A percentile compares a stretch with the other conserved stretches of the same genome.
These are phyloP conservation scores for Fermentozyma sake DNA, from an alignment of 1,139 yeast genomes.

Conservation along the genomic window DNA sequence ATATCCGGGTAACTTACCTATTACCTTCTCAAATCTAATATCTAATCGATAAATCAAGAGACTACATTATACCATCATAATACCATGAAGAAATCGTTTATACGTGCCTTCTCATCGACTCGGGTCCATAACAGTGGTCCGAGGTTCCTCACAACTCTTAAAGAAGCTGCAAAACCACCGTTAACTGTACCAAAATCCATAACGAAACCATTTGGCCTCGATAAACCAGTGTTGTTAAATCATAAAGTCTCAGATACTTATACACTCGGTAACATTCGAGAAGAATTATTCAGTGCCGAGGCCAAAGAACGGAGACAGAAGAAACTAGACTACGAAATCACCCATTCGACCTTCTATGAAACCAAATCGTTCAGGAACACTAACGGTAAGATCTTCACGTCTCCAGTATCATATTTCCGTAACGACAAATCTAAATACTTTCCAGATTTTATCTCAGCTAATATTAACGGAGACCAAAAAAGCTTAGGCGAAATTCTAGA, in stretches of 20 bases:
- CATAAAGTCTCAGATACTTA: slow-evolving; percentile 18
- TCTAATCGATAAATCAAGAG: no score
- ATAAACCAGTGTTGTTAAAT: slow-evolving; percentile 26
- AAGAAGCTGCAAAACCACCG: slow-evolving; percentile 16
- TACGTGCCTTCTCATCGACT: no score
- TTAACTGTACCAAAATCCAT: slow-evolving; percentile 17
- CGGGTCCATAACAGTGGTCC: slow-evolving; percentile 1
- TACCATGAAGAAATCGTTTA: no score
- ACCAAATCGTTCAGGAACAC: slow-evolving; percentile 75
- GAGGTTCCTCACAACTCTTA: slow-evolving; percentile 12
- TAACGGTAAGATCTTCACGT: slow-evolving; percentile 76
- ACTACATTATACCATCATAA: no score
- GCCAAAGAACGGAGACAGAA: slow-evolving; percentile 51
- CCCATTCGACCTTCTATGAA: slow-evolving; percentile 85
- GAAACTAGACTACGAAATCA: slow-evolving; percentile 66
- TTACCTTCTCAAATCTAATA: no score
- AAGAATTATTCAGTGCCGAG: slow-evolving; percentile 32
- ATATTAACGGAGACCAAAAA: slow-evolving; percentile 41
- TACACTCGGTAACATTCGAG: slow-evolving; percentile 17
- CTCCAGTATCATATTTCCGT: slow-evolving; percentile 75
- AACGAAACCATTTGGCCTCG: slow-evolving; percentile 40
- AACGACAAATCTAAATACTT: slow-evolving; percentile 74
- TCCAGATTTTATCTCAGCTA: slow-evolving; percentile 72
- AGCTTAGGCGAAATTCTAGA: slow-evolving; percentile 31
- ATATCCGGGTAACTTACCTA: no score